A percentile compares a stretch with the other conserved stretches of the same genome.
Evolutionary conservation across 306 rosid genomes (phyloP).

Genomic region (Vicia villosa): DNA sequence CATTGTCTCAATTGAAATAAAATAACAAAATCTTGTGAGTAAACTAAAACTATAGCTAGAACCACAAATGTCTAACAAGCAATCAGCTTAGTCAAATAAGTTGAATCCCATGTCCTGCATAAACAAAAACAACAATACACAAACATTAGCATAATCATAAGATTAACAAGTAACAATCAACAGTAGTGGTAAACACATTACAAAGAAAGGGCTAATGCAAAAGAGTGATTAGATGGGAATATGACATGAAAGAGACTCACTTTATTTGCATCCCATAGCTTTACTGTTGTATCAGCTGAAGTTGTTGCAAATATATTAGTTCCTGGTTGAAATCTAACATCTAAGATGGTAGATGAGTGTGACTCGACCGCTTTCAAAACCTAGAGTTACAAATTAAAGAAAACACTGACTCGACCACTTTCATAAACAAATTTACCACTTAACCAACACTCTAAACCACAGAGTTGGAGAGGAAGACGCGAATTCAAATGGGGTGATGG

Average conservation of each 20-base stretch:
- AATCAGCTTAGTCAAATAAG: slow-evolving; percentile 54
- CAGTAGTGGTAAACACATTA: background rate
- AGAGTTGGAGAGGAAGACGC: no score
- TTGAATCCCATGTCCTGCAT: slow-evolving; percentile 80
- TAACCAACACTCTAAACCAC: no score
- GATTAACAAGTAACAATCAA: background rate
- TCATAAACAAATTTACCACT: no score
- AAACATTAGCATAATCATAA: background rate
- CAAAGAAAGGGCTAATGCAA: background rate
- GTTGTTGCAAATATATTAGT: slow-evolving; percentile 1
- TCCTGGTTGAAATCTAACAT: slow-evolving; percentile 8
- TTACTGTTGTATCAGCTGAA: background rate
- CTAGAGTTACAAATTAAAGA: no score
- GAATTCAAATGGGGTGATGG: no score
- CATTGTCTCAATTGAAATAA: slow-evolving; percentile 39
- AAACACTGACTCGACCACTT: no score
- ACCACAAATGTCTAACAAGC: slow-evolving; percentile 28
- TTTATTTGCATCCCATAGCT: background rate
- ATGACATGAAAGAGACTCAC: background rate
- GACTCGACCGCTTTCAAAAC: no score
- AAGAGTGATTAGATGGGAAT: background rate
- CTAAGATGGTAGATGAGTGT: background rate
- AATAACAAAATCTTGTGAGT: slow-evolving; percentile 33
- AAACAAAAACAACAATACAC: background rate
- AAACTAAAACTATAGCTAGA: slow-evolving; percentile 33